A percentile compares a stretch with the other conserved stretches of the same genome.
Conservation (phyloP, 169 alveolate species). For the Babesia microti region DNA sequence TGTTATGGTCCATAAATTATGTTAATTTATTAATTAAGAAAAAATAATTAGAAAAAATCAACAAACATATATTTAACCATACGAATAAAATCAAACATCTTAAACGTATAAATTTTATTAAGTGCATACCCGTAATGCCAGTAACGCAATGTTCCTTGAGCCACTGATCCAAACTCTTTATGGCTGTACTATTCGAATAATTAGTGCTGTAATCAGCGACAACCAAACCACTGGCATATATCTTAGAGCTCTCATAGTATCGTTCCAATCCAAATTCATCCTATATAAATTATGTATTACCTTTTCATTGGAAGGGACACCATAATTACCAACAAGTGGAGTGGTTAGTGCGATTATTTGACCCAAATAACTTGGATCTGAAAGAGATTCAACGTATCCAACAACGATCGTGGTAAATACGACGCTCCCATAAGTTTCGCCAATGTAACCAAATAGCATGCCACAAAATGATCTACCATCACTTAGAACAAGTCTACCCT, state of each 20-base stretch:
- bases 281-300: constrained; percentile 24
- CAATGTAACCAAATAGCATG: constrained; percentile 33
- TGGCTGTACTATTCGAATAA: constrained; percentile 54
- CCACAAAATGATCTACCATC: constrained; percentile 42
- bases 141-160: constrained; percentile 41
- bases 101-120: not conserved
- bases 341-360: constrained; percentile 70
- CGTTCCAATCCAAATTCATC: constrained; percentile 57
- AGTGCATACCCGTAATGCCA: constrained; percentile 29
- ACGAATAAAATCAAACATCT: too few relatives aligned
- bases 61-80: too few relatives aligned
- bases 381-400: constrained; percentile 77
- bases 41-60: too few relatives aligned
- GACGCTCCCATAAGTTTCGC: constrained; percentile 61
- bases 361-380: constrained; percentile 76
- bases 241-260: constrained; percentile 58
- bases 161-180: constrained; percentile 42
- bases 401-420: constrained; percentile 77
- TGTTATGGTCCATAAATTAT: too few relatives aligned
- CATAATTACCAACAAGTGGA: constrained; percentile 76
- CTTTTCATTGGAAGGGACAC: constrained; percentile 65
- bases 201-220: constrained; percentile 63
- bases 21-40: too few relatives aligned
- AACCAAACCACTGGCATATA: constrained; percentile 62
- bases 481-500: constrained; percentile 28